A percentile compares a stretch with the other conserved stretches of the same genome.
These are phyloP conservation scores for Wickerhamomyces alni DNA, from an alignment of 805 yeast species.

Conservation along the genomic window DNA sequence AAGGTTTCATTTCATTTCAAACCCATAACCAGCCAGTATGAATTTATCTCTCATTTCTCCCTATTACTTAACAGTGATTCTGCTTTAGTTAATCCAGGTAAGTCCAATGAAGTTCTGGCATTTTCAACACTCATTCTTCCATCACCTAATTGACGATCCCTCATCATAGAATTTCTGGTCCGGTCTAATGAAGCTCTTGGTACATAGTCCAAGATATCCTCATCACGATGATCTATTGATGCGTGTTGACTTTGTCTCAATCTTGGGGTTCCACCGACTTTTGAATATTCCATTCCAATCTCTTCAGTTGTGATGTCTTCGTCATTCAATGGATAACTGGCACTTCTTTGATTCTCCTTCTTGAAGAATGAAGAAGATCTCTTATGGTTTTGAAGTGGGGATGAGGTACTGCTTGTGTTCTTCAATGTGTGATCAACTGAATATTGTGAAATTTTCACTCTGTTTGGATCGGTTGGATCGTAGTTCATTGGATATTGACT, in stretches of 20 bases:
- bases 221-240: slow-evolving; percentile 1
- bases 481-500: slow-evolving; percentile 59
- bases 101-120: slow-evolving; percentile 33
- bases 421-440: slow-evolving; percentile 28
- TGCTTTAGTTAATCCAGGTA: slow-evolving; percentile 36
- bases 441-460: slow-evolving; percentile 46
- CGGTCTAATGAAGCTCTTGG: slow-evolving; percentile 33
- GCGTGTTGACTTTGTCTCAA: slow-evolving; percentile 6
- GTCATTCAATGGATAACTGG: slow-evolving; percentile 18
- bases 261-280: slow-evolving; percentile 24
- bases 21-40: neutral
- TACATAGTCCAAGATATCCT: slow-evolving; percentile 3
- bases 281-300: slow-evolving; percentile 28
- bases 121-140: slow-evolving; percentile 32
- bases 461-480: slow-evolving; percentile 77
- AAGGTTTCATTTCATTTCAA: too few species aligned
- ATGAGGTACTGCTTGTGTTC: slow-evolving; percentile 2
- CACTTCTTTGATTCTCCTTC: slow-evolving; percentile 24
- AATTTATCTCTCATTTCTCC: neutral
- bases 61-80: slow-evolving; percentile 24
- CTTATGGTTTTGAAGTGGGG: slow-evolving; percentile 10
- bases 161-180: slow-evolving; percentile 31
- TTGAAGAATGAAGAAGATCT: slow-evolving; percentile 35
- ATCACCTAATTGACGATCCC: slow-evolving; percentile 30
- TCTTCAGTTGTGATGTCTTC: slow-evolving; percentile 32